Evolutionary conservation across 495 filamentous ascomycete species (phyloP).

Genomic region (Monascus purpureus): DNA sequence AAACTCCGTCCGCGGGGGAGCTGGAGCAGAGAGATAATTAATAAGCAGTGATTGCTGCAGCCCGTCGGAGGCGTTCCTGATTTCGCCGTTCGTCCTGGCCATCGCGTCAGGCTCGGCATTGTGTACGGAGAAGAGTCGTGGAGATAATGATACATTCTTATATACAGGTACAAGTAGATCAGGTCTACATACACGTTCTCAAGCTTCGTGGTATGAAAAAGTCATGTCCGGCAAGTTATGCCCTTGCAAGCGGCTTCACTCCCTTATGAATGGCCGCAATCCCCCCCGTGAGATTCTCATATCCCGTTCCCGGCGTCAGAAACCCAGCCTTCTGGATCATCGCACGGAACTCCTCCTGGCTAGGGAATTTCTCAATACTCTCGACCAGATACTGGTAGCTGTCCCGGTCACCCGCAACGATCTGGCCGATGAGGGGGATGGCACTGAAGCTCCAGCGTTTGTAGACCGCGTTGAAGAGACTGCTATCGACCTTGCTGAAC

Average conservation of each 20-base stretch:
- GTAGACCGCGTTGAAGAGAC: constrained; percentile 70
- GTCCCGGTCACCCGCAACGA: constrained; percentile 86
- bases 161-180: too few relatives aligned
- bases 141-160: too few relatives aligned
- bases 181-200: too few relatives aligned
- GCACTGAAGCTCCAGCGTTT: constrained; percentile 92
- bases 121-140: too few relatives aligned
- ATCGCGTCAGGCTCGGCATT: too few relatives aligned
- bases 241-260: constrained; percentile 68
- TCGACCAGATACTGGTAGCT: constrained; percentile 98
- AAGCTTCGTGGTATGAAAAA: too few relatives aligned
- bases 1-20: too few relatives aligned
- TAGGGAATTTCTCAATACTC: constrained; percentile 89
- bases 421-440: constrained; percentile 87
- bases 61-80: too few relatives aligned
- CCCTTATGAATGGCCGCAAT: constrained; percentile 96
- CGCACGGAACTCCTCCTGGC: constrained; percentile 63
- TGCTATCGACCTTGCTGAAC: constrained; percentile 70
- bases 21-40: too few relatives aligned
- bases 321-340: constrained; percentile 91
- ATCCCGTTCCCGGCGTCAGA: constrained; percentile 64
- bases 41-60: too few relatives aligned
- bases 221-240: too few relatives aligned
- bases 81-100: too few relatives aligned
- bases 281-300: constrained; percentile 77